Base-by-base conservation (phyloP, 345 rosid genomes). In the Rubroshorea leprosula region DNA sequence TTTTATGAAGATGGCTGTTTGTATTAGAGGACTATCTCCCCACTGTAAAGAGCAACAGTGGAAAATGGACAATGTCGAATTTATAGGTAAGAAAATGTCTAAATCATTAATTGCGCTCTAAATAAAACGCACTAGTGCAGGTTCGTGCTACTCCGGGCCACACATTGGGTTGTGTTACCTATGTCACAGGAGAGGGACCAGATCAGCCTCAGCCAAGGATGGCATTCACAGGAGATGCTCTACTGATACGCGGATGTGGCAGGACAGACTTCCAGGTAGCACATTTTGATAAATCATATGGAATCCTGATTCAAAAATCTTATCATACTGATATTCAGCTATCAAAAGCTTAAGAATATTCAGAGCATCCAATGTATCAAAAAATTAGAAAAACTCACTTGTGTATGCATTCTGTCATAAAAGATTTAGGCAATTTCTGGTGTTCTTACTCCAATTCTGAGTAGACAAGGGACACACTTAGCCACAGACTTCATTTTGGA, bases 181-280 rank as follows among this genome's bases (percentile, higher is more conserved):
- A 89, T 79, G 90, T 89, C 62, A 85, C 97, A 0, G 99, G 92
- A 60, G 92, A 82, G 54, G 97, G 78, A 17, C 74, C 77, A 10
- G 76, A 71, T 70, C 97, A 93, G 64, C 96, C 99, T 25, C 78
- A 76, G 47, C 97, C 97, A 58, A 76, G 85, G 74, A 84, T 87
- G 95, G 97, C 89, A 8, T 93, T 93, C 80, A 93, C 99, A 0
- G 97, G 96, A 9, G 99, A 93, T 76, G 83, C 95, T 7, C 48
- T 89, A 48, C 65, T 93, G 65, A 80, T 93, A 63, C 90, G 97
- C 20, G 99, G 99, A 39, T 93, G 99, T 65, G 99, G 99, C 19
- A 87, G 99, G 69, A 89, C 99, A 2, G 97, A 89, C 76, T 93
- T 93, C 70, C 99, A 93, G 97, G 99, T 89, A 67, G 23, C 43